A percentile compares a stretch with the other conserved stretches of the same genome.
Evolutionary conservation across 164 flowering plant genomes (phyloP).

Genomic region (Sedum album): DNA sequence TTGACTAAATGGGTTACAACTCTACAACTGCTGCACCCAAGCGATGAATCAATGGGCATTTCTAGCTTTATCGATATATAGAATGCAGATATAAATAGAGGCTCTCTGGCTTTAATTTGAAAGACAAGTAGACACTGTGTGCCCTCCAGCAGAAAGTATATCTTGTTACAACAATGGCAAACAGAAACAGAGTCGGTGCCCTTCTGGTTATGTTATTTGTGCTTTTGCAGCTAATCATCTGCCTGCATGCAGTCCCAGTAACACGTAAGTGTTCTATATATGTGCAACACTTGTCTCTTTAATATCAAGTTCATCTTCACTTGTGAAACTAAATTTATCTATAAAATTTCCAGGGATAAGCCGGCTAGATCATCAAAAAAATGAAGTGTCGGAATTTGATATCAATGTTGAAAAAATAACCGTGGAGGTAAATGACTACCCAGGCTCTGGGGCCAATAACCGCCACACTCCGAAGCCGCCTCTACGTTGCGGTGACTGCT

Average conservation of each 20-base stretch:
- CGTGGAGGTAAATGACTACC: conserved; percentile 44
- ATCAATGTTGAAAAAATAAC: conserved; percentile 13
- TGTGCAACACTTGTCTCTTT: neutral
- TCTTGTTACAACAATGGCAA: conserved; percentile 17
- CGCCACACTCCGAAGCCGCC: conserved; percentile 47
- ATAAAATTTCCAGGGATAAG: neutral
- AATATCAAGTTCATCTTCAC: neutral
- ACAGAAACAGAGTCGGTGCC: conserved; percentile 12
- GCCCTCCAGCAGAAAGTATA: neutral
- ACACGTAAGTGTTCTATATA: conserved; percentile 26
- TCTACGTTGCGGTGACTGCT: conserved; percentile 26
- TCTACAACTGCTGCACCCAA: neutral
- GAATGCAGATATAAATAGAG: neutral
- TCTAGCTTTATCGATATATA: neutral
- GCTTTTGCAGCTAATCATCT: conserved; percentile 22
- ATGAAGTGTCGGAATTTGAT: conserved; percentile 9
- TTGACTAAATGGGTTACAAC: conserved; percentile 1
- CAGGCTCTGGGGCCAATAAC: conserved; percentile 58
- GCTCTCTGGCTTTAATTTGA: neutral
- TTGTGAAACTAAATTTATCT: neutral
- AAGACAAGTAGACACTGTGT: neutral
- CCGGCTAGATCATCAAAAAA: neutral
- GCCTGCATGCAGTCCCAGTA: conserved; percentile 30
- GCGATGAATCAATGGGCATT: neutral
- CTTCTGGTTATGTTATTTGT: conserved; percentile 25